phyloP scores from a whole-genome alignment of 2,329 filamentous ascomycete genomes.

The Apiospora arundinis region DNA sequence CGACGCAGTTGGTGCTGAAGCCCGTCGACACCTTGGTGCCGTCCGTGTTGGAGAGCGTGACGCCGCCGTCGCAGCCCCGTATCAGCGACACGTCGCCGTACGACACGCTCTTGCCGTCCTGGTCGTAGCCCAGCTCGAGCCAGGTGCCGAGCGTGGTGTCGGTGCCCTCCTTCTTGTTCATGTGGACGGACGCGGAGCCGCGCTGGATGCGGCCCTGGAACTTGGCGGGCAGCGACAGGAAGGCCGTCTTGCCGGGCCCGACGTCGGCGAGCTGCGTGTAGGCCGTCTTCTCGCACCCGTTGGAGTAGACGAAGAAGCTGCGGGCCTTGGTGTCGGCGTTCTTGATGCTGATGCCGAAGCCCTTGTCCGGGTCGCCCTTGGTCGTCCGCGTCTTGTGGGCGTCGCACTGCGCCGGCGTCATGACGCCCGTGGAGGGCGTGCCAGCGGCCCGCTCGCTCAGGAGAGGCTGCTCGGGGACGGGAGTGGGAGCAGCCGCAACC shows the following conservation, averaged over 20 bases:
- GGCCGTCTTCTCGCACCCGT: constrained; percentile 30
- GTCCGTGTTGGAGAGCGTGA: constrained; percentile 24
- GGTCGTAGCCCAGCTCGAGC: constrained; percentile 29
- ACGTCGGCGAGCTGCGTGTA: constrained; percentile 26
- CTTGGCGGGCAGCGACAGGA: constrained; percentile 25
- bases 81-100: constrained; percentile 31
- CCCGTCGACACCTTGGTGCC: constrained; percentile 21
- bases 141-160: constrained; percentile 28
- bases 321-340: constrained; percentile 27
- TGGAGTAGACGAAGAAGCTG: constrained; percentile 30
- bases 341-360: constrained; percentile 26
- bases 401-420: not conserved
- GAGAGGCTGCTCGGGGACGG: not conserved
- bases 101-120: not conserved
- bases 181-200: constrained; percentile 25
- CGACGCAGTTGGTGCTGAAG: constrained; percentile 23
- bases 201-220: constrained; percentile 32
- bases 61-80: constrained; percentile 30
- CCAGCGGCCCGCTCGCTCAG: not conserved
- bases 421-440: not conserved
- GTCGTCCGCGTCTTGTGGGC: not conserved
- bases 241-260: constrained; percentile 20
- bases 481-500: not conserved
- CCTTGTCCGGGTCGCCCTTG: constrained; percentile 15
- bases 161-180: constrained; percentile 23